Evolutionary conservation across 1,139 yeast species (phyloP).

Genomic region (Nakaseomyces kungkrabaensis): DNA sequence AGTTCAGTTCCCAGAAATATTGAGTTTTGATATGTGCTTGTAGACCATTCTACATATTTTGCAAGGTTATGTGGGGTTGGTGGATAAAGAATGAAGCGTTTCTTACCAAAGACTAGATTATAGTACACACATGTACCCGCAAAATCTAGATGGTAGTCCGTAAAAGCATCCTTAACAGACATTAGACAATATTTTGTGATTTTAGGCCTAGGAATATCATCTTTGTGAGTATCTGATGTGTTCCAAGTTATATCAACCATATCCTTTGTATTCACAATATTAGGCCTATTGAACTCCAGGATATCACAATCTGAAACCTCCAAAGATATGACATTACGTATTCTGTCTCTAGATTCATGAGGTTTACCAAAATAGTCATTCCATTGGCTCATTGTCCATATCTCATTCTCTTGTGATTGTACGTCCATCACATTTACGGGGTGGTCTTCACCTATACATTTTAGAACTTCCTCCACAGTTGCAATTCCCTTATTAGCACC

Average conservation of each 20-base stretch:
- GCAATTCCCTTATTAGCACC: conserved; percentile 10
- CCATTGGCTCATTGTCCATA: conserved; percentile 73
- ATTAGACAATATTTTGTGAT: conserved; percentile 79
- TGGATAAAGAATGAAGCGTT: conserved; percentile 68
- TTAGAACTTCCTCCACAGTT: conserved; percentile 40
- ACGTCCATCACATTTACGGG: conserved; percentile 86
- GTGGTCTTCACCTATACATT: conserved; percentile 51
- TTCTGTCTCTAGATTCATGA: conserved; percentile 44
- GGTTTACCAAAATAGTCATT: conserved; percentile 50
- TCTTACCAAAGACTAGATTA: conserved; percentile 63
- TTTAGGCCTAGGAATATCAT: conserved; percentile 41
- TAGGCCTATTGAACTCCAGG: conserved; percentile 47
- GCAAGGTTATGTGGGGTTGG: conserved; percentile 56
- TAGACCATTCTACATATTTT: conserved; percentile 68
- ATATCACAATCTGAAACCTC: conserved; percentile 58
- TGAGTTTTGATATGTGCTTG: conserved; percentile 39
- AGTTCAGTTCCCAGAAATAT: conserved; percentile 55
- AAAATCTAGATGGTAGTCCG: conserved; percentile 87
- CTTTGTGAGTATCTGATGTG: conserved; percentile 2
- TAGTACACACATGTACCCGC: conserved; percentile 91
- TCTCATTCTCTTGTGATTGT: conserved; percentile 55
- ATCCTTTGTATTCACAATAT: conserved; percentile 56
- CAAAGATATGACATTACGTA: conserved; percentile 70
- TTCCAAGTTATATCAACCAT: conserved; percentile 62
- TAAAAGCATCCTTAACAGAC: conserved; percentile 74